Evolutionary conservation across 306 rosid species (phyloP).

Genomic region (Coriaria nepalensis): DNA sequence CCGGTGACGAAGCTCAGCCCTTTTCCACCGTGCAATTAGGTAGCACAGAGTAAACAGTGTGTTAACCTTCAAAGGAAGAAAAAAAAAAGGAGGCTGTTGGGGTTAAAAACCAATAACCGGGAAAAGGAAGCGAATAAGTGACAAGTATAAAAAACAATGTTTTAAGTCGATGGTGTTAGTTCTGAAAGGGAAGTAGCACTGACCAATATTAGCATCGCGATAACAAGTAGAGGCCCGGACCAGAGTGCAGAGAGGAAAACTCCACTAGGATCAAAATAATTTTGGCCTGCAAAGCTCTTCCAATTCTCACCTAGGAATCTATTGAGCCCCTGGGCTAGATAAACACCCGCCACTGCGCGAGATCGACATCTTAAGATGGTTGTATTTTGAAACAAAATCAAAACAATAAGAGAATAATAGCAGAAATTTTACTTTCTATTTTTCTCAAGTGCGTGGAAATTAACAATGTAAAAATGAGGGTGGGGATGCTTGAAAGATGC

Average conservation of each 20-base stretch:
- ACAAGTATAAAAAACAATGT: conserved; percentile 4
- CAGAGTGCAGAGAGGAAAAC: conserved; percentile 67
- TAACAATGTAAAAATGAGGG: no score
- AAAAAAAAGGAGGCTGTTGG: neutral
- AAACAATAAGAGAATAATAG: no score
- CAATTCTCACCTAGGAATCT: conserved; percentile 44
- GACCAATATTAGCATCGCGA: conserved; percentile 81
- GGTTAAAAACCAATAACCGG: neutral
- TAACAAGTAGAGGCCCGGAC: conserved; percentile 89
- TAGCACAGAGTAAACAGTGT: conserved; percentile 73
- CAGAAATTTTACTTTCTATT: no score
- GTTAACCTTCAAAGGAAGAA: conserved; percentile 45
- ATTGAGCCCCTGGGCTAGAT: conserved; percentile 72
- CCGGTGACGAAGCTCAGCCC: conserved; percentile 83
- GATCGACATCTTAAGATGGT: neutral
- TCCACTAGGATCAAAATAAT: conserved; percentile 81
- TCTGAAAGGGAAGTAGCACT: conserved; percentile 15
- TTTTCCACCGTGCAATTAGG: conserved; percentile 85
- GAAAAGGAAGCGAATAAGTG: neutral
- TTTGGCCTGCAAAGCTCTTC: conserved; percentile 72
- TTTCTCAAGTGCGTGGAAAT: no score
- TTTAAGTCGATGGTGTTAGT: conserved; percentile 1
- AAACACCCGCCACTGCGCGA: conserved; percentile 82
- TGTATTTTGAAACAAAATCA: no score
- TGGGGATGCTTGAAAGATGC: neutral